Evolutionary conservation across 2,329 filamentous ascomycete genomes (phyloP), one percentile per base, ranked within the genome.

Genomic region (Colletotrichum sp.): DNA sequence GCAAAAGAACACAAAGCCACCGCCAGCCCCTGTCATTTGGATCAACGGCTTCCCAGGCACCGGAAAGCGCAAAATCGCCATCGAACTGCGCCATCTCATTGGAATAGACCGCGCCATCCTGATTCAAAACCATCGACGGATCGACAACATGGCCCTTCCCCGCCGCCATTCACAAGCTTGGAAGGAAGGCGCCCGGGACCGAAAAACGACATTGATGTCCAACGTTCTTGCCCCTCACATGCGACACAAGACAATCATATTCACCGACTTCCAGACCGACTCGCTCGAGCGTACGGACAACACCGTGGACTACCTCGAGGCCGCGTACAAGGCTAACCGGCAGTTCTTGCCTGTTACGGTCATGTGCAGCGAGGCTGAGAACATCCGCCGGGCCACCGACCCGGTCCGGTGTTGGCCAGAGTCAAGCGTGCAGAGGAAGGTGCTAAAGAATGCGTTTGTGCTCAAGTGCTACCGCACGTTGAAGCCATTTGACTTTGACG

Each of bases 161-260:
- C 44, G 44, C 3, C n/a, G 44, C n/a, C 6, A 49, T 13, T 7
- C 44, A 3, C 44, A 49, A 49, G 16, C 1, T 19, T 49, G n/a
- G 19, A 12, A 22, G n/a, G 44, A 9, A 49, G 16, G 44, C 12
- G 44, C 44, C 2, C 7, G 13, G 4, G n/a, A 22, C 5, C 44
- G 44, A 4, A 12, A 22, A 49, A 22, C 0, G 11, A 5, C 3
- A 7, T 8, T 49, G 11, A 0, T 0, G 6, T 7, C 44, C 11
- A 1, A 1, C 44, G 0, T 49, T 49, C 44, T 49, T 13, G 44
- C 44, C 44, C 44, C 44, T 4, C 44, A 49, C 11, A 49, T 49
- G 44, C 44, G 9, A 13, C 44, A 49, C 44, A 49, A 49, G n/a
- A 49, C 44, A 7, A 49, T 49, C n/a, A 49, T 49, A 2, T 22